A percentile compares a stretch with the other conserved stretches of the same genome.
Conservation (phyloP, 306 rosid species). For the Sphenostylis stenocarpa region DNA sequence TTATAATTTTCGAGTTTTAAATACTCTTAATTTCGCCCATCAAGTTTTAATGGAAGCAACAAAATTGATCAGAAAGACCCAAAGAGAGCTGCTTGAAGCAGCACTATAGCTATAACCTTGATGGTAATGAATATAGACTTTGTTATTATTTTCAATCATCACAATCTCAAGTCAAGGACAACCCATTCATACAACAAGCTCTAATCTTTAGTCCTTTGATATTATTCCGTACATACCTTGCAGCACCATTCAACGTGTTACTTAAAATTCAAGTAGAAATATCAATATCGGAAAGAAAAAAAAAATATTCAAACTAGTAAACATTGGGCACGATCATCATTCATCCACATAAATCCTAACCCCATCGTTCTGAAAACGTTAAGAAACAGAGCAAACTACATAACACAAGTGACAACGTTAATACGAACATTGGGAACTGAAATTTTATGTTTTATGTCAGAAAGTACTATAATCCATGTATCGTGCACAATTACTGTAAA, state of each 20-base stretch:
- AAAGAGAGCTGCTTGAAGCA: background rate
- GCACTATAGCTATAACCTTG: background rate
- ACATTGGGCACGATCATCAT: background rate
- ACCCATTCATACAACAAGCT: background rate
- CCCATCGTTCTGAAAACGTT: slow-evolving; percentile 3
- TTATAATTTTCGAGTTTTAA: background rate
- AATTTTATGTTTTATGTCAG: background rate
- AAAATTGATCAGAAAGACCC: background rate
- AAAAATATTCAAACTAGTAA: slow-evolving; percentile 11
- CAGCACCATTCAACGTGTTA: background rate
- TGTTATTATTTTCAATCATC: background rate
- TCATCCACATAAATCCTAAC: background rate
- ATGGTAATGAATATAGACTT: background rate
- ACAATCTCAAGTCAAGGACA: background rate
- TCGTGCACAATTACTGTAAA: background rate
- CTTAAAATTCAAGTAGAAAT: slow-evolving; percentile 24
- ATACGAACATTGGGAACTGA: background rate
- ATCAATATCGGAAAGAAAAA: background rate
- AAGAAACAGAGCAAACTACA: slow-evolving; percentile 12
- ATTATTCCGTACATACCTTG: background rate
- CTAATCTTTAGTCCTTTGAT: background rate
- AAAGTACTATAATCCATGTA: background rate
- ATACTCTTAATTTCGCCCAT: background rate
- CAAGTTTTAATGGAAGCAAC: background rate
- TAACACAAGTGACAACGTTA: background rate